phyloP scores from a whole-genome alignment of 257 asterid genomes.

The Salvia hispanica region DNA sequence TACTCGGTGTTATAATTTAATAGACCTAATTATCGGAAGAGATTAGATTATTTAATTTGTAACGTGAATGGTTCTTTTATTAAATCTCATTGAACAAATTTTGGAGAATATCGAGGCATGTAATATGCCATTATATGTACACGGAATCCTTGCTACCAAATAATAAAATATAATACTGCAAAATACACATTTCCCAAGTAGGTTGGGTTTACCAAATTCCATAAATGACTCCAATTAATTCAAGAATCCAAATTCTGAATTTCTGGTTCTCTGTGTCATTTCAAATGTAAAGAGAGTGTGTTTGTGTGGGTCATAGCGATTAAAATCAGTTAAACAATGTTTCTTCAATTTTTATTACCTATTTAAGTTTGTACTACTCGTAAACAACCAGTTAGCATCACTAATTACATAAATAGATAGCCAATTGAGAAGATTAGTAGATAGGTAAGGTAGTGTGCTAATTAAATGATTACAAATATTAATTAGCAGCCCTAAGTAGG shows the following conservation, averaged over 20 bases:
- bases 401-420: background rate
- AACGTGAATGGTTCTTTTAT: background rate
- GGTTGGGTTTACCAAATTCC: background rate
- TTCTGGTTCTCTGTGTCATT: background rate
- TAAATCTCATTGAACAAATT: background rate
- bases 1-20: background rate
- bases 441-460: slow-evolving; percentile 7
- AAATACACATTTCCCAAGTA: background rate
- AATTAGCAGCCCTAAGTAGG: slow-evolving; percentile 23
- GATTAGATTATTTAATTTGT: background rate
- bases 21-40: background rate
- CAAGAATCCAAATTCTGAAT: background rate
- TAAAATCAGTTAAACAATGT: too few relatives aligned
- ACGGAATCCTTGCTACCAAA: background rate
- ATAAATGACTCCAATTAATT: background rate
- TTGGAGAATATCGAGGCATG: background rate
- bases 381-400: background rate
- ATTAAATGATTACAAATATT: slow-evolving; percentile 13
- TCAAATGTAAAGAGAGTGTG: background rate
- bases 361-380: background rate
- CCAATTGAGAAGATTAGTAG: background rate
- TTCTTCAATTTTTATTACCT: too few relatives aligned
- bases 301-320: too few relatives aligned
- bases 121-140: background rate
- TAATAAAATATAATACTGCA: background rate